Base-by-base conservation (phyloP, 2,329 filamentous ascomycete genomes). In the Atkinsonella texensis region DNA sequence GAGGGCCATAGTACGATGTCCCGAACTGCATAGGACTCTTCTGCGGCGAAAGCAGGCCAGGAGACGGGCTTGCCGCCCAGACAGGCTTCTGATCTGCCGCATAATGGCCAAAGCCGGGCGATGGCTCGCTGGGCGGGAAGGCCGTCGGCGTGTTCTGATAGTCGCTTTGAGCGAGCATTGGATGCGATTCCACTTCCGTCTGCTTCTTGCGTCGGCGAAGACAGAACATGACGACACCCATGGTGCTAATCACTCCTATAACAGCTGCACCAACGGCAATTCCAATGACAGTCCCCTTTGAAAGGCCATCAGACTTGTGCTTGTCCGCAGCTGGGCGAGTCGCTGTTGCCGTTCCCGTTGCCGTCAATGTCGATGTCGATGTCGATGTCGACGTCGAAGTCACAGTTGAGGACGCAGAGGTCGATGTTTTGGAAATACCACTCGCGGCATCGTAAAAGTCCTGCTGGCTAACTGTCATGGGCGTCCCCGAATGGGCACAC, bases 401-500 rank as follows among this genome's bases (percentile, higher is more conserved):
- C n/a, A 52, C 49, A 3, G 54, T 46, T 18, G 31, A 18, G 31
- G 35, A 95, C 5, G 42, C 28, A 33, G 50, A n/a, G 28, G 50
- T 17, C n/a, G 31, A 48, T n/a, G 48, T 52, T 39, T 7, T 40
- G 15, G 20, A 28, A 1, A 20, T n/a, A 2, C 38, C 50, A 17
- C 20, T 53, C 28, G 50, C 61, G 1, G 62, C 58, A 3, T 55
- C 53, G 46, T 74, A 51, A 54, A 74, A 79, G 18, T 70, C 64
- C 23, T 63, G 56, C 57, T 72, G 62, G 15, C 63, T 63, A 0
- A 80, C 58, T 28, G 58, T 60, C 18, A 79, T 59, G 0, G 70
- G 70, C 8, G 73, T 75, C 2, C 65, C 60, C 0, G 73, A 75
- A 23, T 66, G 60, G 2, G 60, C 56, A 58, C 76, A 80, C 11